Percentiles rank a stretch among this genome's conserved stretches.
Conservation (phyloP, 768 basidiomycete species). For the Pleurotus sapidus region DNA sequence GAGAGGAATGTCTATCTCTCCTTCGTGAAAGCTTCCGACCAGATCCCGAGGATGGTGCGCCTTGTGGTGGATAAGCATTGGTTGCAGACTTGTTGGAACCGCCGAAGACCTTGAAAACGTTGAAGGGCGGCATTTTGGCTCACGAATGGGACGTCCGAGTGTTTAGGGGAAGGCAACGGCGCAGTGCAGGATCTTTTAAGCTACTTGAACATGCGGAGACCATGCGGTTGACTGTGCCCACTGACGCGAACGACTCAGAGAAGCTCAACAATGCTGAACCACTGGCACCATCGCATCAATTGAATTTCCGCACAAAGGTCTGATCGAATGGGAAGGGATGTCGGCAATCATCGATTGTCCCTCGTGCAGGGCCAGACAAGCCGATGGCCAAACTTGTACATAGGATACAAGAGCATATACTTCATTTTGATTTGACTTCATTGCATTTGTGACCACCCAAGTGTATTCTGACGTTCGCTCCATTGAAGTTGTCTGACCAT, state of each 20-base stretch:
- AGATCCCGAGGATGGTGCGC: neutral
- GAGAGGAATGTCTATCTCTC: neutral
- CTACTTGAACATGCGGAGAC: conserved; percentile 6
- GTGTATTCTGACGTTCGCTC: conserved; percentile 33
- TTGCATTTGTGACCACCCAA: neutral
- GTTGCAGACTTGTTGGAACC: conserved; percentile 14
- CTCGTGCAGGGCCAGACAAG: too few relatives aligned
- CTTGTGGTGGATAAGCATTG: neutral
- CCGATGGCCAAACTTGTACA: too few relatives aligned
- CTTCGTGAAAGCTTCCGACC: neutral
- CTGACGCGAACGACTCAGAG: neutral
- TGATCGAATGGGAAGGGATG: too few relatives aligned
- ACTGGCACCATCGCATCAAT: too few relatives aligned
- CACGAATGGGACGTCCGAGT: neutral
- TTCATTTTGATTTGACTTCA: too few relatives aligned
- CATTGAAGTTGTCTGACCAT: conserved; percentile 58
- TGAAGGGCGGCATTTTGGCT: conserved; percentile 18
- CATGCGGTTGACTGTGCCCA: conserved; percentile 6
- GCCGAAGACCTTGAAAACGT: conserved; percentile 21
- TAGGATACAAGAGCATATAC: too few relatives aligned
- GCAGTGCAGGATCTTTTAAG: conserved; percentile 4
- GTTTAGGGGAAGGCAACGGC: neutral
- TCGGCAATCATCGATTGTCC: too few relatives aligned
- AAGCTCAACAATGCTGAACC: too few relatives aligned
- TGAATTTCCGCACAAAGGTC: too few relatives aligned